Percentiles rank a stretch among this genome's conserved stretches.
Evolutionary conservation across 202 grass and related monocot species (phyloP).

Genomic region (Bolboschoenoplectus hybrid): DNA sequence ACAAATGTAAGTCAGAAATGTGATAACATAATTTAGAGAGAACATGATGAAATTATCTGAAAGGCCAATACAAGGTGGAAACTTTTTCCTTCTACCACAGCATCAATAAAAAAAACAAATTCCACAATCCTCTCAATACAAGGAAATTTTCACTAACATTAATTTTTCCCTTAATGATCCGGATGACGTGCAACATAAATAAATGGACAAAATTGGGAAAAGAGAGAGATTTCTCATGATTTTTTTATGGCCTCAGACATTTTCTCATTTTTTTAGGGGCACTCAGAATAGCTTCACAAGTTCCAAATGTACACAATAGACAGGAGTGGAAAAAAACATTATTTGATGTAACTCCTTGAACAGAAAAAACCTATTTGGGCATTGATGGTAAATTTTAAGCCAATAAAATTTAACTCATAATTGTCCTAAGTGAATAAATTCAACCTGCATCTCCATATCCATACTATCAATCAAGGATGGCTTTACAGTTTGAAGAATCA

Average conservation of each 20-base stretch:
- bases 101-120: background rate
- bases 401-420: constrained; percentile 9
- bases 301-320: background rate
- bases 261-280: background rate
- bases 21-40: background rate
- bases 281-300: background rate
- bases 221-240: background rate
- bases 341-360: background rate
- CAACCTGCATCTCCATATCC: constrained; percentile 67
- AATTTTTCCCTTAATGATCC: background rate
- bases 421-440: constrained; percentile 12
- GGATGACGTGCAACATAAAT: background rate
- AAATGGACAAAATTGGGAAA: background rate
- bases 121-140: background rate
- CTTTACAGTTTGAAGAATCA: constrained; percentile 56
- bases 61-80: background rate
- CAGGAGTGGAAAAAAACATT: background rate
- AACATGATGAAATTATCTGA: background rate
- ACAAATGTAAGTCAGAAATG: constrained; percentile 28
- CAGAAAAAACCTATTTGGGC: background rate
- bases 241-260: background rate
- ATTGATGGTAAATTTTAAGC: background rate
- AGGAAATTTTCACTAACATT: background rate
- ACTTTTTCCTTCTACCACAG: background rate
- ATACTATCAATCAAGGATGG: constrained; percentile 67